Evolutionary conservation across 2,329 filamentous ascomycete genomes (phyloP).

Genomic region (Monosporascus sp.): DNA sequence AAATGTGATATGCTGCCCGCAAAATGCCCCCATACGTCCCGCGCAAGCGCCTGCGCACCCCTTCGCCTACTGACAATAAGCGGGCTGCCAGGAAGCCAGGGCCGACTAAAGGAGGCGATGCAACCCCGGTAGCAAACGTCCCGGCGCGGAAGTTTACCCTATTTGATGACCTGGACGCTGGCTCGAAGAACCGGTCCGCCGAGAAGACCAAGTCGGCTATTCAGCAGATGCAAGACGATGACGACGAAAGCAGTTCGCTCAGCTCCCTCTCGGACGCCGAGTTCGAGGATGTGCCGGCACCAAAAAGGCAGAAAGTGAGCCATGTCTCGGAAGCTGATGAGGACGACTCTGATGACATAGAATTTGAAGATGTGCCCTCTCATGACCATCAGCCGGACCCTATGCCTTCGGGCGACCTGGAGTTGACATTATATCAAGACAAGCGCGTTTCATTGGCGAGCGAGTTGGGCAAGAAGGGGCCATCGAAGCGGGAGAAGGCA

Average conservation of each 20-base stretch:
- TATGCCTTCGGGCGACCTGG: slow-evolving; percentile 60
- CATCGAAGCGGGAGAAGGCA: slow-evolving; percentile 76
- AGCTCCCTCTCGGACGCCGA: slow-evolving; percentile 54
- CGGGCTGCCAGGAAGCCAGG: slow-evolving; percentile 24
- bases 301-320: slow-evolving; percentile 35
- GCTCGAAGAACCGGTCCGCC: slow-evolving; percentile 37
- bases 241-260: slow-evolving; percentile 41
- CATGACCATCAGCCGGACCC: slow-evolving; percentile 38
- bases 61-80: slow-evolving; percentile 30
- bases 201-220: slow-evolving; percentile 39
- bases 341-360: slow-evolving; percentile 58
- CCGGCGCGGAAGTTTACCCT: slow-evolving; percentile 50
- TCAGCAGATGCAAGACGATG: slow-evolving; percentile 38
- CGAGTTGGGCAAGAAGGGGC: slow-evolving; percentile 71
- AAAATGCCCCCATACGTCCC: slow-evolving; percentile 65
- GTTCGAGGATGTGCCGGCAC: slow-evolving; percentile 45
- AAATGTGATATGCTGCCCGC: slow-evolving; percentile 4
- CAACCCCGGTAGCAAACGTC: slow-evolving; percentile 15
- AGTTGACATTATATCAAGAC: slow-evolving; percentile 63
- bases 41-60: slow-evolving; percentile 59
- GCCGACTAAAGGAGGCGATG: slow-evolving; percentile 21
- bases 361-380: slow-evolving; percentile 54
- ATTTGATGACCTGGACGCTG: slow-evolving; percentile 57
- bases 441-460: slow-evolving; percentile 57
- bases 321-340: slow-evolving; percentile 33